Base-by-base conservation (phyloP, 257 asterid species). In the Mentha longifolia region DNA sequence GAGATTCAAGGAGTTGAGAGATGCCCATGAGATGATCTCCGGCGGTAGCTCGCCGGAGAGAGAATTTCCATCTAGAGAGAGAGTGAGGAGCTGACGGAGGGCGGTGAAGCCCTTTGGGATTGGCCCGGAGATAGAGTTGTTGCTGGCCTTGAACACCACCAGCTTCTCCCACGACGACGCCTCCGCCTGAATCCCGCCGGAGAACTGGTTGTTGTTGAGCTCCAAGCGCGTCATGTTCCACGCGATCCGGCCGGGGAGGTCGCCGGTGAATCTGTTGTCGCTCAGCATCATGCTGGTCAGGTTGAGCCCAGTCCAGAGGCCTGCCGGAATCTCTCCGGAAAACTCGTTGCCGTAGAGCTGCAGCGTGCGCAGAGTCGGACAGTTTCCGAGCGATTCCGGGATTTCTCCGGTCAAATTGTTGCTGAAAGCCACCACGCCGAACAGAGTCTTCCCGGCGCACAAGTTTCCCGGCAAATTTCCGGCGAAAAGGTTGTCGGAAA, bases 391-490 rank as follows among this genome's bases (percentile, higher is more conserved):
- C 5, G 96, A 83, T 54, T 80, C 78, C 0, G 98, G 97, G 51
- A 94, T 84, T 56, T 51, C 83, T n/a, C 98, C 98, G 5, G 86
- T 72, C 19, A 91, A 49, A 62, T 81, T 75, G 82, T 91, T 94
- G 76, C 73, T 73, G 68, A 76, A 89, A 45, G 89, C 97, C 20
- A 84, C 85, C 50, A 86, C 60, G 4, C 97, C 96, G 22, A 65
- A 11, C 25, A 94, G 70, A 70, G 81, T 74, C 19, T 81, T 75
- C 3, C 95, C 82, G 10, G 95, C 80, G 63, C 98, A 94, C 31
- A 94, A 59, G 71, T 88, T 82, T 14, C 78, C 90, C 41, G 98
- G 98, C 57, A 94, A 41, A 37, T 16, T 81, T 30, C 97, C 98
- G 6, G 65, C 82, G 86, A 94, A 87, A 4, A 52, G 80, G 56